Evolutionary conservation across 2,329 filamentous ascomycete genomes (phyloP).

Genomic region (Penicillium sp.): DNA sequence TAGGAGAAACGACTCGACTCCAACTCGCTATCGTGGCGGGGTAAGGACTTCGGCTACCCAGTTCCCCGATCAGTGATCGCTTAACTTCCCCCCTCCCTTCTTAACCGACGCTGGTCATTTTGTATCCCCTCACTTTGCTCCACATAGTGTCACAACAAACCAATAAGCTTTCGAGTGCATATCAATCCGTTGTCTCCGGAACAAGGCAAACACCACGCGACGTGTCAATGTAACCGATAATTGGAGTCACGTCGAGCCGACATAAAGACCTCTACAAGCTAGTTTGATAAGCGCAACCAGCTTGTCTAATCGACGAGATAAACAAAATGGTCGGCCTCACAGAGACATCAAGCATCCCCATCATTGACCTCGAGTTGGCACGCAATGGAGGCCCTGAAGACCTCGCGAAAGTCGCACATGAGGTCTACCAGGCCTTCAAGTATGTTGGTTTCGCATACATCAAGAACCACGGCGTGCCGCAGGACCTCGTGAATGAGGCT

Average conservation of each 20-base stretch:
- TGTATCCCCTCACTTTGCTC: slow-evolving; percentile 4
- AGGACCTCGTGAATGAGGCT: slow-evolving; percentile 9
- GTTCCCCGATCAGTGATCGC: slow-evolving; percentile 8
- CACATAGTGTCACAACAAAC: not conserved
- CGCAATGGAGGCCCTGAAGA: not conserved
- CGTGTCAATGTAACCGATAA: not conserved
- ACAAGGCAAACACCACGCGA: not conserved
- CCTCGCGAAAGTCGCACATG: not conserved
- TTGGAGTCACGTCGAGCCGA: not conserved
- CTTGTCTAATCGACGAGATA: not conserved
- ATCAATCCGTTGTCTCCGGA: not conserved
- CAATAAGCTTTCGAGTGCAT: not conserved
- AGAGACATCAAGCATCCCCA: not conserved
- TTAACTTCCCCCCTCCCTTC: not conserved
- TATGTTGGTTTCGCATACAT: slow-evolving; percentile 12
- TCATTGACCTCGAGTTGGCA: slow-evolving; percentile 10
- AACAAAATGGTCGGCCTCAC: not conserved
- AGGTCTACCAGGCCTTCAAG: slow-evolving; percentile 14
- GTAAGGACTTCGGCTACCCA: not conserved
- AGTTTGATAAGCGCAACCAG: not conserved
- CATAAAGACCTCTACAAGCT: not conserved
- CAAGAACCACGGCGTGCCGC: slow-evolving; percentile 11
- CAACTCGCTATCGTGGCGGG: not conserved
- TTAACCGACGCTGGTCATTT: not conserved
- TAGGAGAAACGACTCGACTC: not conserved